Conservation (phyloP, 768 basidiomycete genomes). For the Serendipita vermifera region DNA sequence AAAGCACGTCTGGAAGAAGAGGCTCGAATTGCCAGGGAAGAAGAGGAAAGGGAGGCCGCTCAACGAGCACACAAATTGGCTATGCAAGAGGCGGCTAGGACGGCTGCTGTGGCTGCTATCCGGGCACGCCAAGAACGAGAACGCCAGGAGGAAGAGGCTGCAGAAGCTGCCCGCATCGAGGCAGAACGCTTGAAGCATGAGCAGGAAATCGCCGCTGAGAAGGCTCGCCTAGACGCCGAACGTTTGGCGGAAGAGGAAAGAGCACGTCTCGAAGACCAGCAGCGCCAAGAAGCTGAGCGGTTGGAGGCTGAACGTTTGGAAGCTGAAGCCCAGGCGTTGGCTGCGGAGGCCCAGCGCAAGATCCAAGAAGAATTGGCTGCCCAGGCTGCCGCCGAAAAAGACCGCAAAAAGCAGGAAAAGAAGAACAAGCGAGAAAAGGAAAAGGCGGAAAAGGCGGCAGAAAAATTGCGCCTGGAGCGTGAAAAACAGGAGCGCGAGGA, state of each 20-base stretch:
- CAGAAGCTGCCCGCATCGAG: neutral
- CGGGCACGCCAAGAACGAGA: neutral
- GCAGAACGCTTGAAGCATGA: too few species aligned
- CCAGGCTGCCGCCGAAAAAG: neutral
- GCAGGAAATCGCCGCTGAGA: too few species aligned
- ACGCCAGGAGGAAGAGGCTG: neutral
- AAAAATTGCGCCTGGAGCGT: neutral
- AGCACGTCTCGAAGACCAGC: too few species aligned
- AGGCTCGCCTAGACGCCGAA: neutral
- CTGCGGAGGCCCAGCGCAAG: neutral
- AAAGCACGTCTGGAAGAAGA: too few species aligned
- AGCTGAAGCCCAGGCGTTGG: neutral
- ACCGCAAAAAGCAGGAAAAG: neutral
- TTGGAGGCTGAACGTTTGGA: too few species aligned
- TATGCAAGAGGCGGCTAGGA: conserved; percentile 5
- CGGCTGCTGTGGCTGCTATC: neutral
- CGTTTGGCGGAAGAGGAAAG: neutral
- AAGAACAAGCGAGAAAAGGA: neutral
- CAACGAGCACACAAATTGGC: neutral
- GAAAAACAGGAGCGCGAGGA: neutral
- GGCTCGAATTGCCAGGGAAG: too few species aligned
- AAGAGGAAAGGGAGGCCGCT: neutral
- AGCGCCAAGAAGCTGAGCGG: too few species aligned
- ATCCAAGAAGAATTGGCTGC: conserved; percentile 1
- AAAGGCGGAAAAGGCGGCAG: neutral